Evolutionary conservation across 2,329 filamentous ascomycete species (phyloP).

Genomic region (Cercospora sp.): DNA sequence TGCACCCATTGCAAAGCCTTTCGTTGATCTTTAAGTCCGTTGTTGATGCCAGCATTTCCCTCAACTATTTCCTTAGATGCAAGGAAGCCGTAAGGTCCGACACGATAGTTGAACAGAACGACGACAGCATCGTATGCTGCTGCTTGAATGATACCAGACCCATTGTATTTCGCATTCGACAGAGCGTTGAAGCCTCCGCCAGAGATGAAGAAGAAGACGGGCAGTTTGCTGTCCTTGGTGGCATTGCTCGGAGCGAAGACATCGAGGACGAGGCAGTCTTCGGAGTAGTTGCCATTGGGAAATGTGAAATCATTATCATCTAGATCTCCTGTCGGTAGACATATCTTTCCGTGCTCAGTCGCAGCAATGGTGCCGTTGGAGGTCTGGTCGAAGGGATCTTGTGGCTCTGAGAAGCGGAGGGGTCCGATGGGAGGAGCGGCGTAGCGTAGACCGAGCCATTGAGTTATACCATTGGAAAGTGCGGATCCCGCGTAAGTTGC

Average conservation of each 20-base stretch:
- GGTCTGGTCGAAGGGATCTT: constrained; percentile 56
- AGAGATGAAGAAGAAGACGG: constrained; percentile 68
- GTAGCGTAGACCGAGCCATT: constrained; percentile 76
- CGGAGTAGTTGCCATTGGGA: constrained; percentile 33
- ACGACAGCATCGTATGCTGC: constrained; percentile 64
- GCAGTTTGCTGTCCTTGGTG: constrained; percentile 55
- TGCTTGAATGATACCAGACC: constrained; percentile 60
- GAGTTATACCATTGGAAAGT: constrained; percentile 59
- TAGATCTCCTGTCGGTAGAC: constrained; percentile 30
- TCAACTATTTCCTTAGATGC: constrained; percentile 56
- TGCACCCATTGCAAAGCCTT: constrained; percentile 71
- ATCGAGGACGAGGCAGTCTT: constrained; percentile 71
- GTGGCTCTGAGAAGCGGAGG: constrained; percentile 67
- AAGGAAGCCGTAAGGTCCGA: constrained; percentile 73
- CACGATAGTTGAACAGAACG: constrained; percentile 74
- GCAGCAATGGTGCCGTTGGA: constrained; percentile 53
- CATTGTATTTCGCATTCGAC: constrained; percentile 57
- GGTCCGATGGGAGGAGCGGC: constrained; percentile 67
- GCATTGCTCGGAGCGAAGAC: constrained; percentile 61
- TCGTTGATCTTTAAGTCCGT: constrained; percentile 69
- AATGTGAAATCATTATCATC: not conserved
- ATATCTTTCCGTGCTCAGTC: constrained; percentile 46
- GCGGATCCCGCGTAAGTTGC: constrained; percentile 63
- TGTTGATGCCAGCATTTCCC: constrained; percentile 59
- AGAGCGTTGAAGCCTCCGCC: constrained; percentile 52